Evolutionary conservation across 441 rosid genomes (phyloP).

Genomic region (Pelargonium myrrhifolium): DNA sequence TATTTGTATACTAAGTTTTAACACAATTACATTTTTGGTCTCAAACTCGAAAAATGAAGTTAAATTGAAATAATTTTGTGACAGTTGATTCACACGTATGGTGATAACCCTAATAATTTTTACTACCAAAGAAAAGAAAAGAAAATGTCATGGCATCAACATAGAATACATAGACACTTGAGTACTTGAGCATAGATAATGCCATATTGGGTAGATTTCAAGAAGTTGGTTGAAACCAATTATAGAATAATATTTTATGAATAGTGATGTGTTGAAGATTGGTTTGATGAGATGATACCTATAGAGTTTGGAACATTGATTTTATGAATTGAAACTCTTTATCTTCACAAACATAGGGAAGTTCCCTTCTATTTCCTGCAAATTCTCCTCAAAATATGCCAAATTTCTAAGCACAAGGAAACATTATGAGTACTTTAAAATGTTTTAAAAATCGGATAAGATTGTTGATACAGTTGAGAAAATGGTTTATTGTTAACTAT

Average conservation of each 20-base stretch:
- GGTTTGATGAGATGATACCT: conserved; percentile 20
- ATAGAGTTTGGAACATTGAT: conserved; percentile 29
- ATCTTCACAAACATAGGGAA: conserved; percentile 30
- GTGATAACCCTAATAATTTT: too few species aligned
- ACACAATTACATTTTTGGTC: too few species aligned
- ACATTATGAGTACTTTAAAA: too few species aligned
- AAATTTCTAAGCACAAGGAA: too few species aligned
- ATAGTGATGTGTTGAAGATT: conserved; percentile 31
- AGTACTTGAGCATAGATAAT: background rate
- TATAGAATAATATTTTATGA: background rate
- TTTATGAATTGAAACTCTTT: conserved; percentile 23
- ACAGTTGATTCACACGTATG: too few species aligned
- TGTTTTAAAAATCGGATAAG: too few species aligned
- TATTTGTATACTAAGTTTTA: too few species aligned
- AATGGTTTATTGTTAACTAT: too few species aligned
- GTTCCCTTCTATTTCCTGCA: conserved; percentile 22
- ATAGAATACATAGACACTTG: background rate
- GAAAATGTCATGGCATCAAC: too few species aligned
- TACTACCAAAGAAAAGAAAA: background rate
- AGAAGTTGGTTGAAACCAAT: background rate
- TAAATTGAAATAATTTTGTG: too few species aligned
- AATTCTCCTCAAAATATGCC: conserved; percentile 42
- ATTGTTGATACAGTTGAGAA: too few species aligned
- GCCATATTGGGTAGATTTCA: background rate
- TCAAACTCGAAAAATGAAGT: too few species aligned